Evolutionary conservation across 495 filamentous ascomycete species (phyloP), one percentile per base, ranked within the genome.

Genomic region (Talaromyces adpressus): DNA sequence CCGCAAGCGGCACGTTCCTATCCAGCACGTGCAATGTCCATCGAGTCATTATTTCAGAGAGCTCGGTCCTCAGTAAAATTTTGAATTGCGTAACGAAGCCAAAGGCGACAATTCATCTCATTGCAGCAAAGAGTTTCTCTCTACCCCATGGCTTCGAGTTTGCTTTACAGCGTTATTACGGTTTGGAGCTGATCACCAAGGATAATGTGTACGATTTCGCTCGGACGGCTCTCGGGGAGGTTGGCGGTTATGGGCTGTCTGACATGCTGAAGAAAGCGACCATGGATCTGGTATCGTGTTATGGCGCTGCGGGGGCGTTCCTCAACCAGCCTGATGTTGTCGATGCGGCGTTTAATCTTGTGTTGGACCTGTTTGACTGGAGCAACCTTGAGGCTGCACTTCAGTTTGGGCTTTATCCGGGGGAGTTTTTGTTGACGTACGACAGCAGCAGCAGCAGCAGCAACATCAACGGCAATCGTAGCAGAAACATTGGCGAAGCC

Each of bases 231-330:
- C 51, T 68, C 1, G 72, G 70, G 30, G 62, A 54, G 20, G 62
- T 61, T 5, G 18, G 4, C 11, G 9, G 4, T 22, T 4, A 18
- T 45, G 25, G n/a, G 22, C 18, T 29, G 16, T 18, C 52, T 20
- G 32, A 51, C 16, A 49, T 23, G 18, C 14, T 72, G 14, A 65
- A 62, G 16, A 47, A 32, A 9, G 67, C 70, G n/a, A 69, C 66
- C 64, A 62, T 68, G 1, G 72, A 73, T 32, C 64, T 74, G 30
- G 69, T 71, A 11, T 32, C 75, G 9, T 73, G 67, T 62, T 76
- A 77, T 63, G 73, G 69, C 11, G 60, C 68, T 0, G 66, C 68
- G 1, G 74, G 74, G 0, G 71, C 69, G 0, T 77, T 75, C 57
- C 68, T 78, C 16, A 64, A 65, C 4, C 25, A 63, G 20, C 27